Evolutionary conservation across 257 asterid genomes (phyloP).

Genomic region (Solanum virginianum): DNA sequence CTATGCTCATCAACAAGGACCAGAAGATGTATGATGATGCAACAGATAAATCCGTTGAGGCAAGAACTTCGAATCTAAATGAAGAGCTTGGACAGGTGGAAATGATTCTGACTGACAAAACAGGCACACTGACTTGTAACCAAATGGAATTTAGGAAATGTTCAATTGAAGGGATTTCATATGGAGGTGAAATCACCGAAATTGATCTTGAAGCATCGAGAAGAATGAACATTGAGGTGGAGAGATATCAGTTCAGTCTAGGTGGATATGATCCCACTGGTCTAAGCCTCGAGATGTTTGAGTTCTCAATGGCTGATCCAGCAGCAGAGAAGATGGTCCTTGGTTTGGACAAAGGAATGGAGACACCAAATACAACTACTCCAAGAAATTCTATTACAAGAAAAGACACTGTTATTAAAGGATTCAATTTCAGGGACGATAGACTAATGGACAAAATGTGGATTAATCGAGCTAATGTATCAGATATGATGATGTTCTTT

Average conservation of each 20-base stretch:
- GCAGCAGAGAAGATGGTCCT: conserved; percentile 48
- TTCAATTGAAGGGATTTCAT: conserved; percentile 77
- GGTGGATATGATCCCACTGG: conserved; percentile 53
- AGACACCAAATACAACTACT: conserved; percentile 2
- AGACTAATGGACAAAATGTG: conserved; percentile 74
- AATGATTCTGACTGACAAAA: conserved; percentile 85
- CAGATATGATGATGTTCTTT: conserved; percentile 51
- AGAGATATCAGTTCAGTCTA: conserved; percentile 37
- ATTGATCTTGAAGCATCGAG: conserved; percentile 89
- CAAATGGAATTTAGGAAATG: conserved; percentile 97
- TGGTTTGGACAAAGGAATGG: conserved; percentile 10
- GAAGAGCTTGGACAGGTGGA: conserved; percentile 93
- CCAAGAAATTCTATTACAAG: conserved; percentile 11
- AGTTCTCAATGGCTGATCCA: conserved; percentile 33
- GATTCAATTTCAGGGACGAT: conserved; percentile 78
- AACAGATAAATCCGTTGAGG: conserved; percentile 81
- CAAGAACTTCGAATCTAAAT: conserved; percentile 84
- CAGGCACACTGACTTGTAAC: conserved; percentile 91
- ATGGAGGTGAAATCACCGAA: conserved; percentile 68
- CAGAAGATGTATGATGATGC: conserved; percentile 79
- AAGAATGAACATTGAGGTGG: conserved; percentile 54
- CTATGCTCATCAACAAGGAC: conserved; percentile 70
- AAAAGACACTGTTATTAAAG: conserved; percentile 29
- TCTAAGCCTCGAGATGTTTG: conserved; percentile 47
- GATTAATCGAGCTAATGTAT: conserved; percentile 48